These are phyloP conservation scores for Yamadazyma triangularis DNA, from an alignment of 1,139 yeast species.

Conservation along the genomic window DNA sequence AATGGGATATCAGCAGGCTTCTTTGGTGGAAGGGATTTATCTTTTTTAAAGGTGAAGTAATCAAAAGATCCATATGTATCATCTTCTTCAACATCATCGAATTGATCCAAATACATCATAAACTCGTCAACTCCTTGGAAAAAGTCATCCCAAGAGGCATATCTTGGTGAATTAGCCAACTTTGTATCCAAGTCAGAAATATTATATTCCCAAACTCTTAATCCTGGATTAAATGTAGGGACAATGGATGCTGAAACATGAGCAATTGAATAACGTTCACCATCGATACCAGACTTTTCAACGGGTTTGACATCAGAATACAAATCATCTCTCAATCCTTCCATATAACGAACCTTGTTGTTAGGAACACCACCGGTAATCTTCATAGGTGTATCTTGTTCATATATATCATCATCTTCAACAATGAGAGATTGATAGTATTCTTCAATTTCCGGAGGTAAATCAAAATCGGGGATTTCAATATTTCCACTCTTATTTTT, in stretches of 20 bases:
- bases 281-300: conserved; percentile 38
- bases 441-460: conserved; percentile 3
- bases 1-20: conserved; percentile 50
- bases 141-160: conserved; percentile 52
- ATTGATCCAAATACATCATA: conserved; percentile 19
- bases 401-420: conserved; percentile 11
- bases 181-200: conserved; percentile 41
- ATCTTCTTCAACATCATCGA: conserved; percentile 13
- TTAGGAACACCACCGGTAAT: conserved; percentile 59
- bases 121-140: conserved; percentile 42
- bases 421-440: conserved; percentile 7
- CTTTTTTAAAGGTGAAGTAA: conserved; percentile 27
- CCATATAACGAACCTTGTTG: conserved; percentile 61
- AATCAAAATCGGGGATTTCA: conserved; percentile 7
- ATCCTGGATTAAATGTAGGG: conserved; percentile 81
- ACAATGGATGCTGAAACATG: conserved; percentile 74
- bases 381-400: conserved; percentile 19
- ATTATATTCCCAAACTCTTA: conserved; percentile 84
- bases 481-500: conserved; percentile 6
- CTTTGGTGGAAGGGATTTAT: conserved; percentile 63
- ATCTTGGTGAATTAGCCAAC: conserved; percentile 11
- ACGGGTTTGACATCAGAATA: conserved; percentile 47
- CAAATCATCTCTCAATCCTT: conserved; percentile 44
- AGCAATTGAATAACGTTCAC: conserved; percentile 64
- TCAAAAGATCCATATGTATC: conserved; percentile 7